A percentile compares a stretch with the other conserved stretches of the same genome.
phyloP scores from a whole-genome alignment of 805 yeast genomes.

The Ogataea neopini region DNA sequence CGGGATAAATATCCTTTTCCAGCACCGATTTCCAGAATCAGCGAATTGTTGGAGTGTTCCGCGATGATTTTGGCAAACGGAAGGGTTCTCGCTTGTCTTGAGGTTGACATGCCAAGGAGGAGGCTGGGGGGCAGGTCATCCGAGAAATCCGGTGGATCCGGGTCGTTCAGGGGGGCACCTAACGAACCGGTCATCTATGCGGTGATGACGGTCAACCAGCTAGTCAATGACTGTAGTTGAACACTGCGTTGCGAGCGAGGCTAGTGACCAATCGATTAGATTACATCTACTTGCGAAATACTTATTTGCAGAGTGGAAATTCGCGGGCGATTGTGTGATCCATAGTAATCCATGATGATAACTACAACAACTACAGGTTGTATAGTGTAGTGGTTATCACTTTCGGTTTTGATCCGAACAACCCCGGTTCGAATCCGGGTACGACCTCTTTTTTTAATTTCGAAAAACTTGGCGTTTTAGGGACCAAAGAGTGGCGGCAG shows the following conservation, averaged over 20 bases:
- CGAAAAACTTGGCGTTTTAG: too few relatives aligned
- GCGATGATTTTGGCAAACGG: slow-evolving; percentile 19
- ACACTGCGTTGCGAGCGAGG: not conserved
- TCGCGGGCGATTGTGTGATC: too few relatives aligned
- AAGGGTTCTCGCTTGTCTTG: slow-evolving; percentile 12
- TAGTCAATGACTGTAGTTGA: too few relatives aligned
- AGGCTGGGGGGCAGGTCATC: slow-evolving; percentile 1
- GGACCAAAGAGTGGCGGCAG: too few relatives aligned
- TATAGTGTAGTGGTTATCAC: slow-evolving; percentile 83
- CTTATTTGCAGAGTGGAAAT: not conserved
- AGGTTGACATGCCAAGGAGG: slow-evolving; percentile 21
- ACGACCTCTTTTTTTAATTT: slow-evolving; percentile 56
- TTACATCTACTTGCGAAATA: too few relatives aligned
- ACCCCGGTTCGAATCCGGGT: slow-evolving; percentile 88
- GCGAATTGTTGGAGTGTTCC: not conserved
- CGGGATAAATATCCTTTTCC: slow-evolving; percentile 35
- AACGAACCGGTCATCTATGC: too few relatives aligned
- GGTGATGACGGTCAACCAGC: too few relatives aligned
- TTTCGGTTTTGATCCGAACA: slow-evolving; percentile 78
- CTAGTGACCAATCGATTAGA: too few relatives aligned
- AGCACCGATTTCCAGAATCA: slow-evolving; percentile 32
- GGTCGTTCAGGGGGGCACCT: too few relatives aligned
- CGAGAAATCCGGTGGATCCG: too few relatives aligned
- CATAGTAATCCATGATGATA: not conserved
- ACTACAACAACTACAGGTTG: slow-evolving; percentile 26